Base-by-base conservation (phyloP, 2,329 filamentous ascomycete genomes). In the Colletotrichum sp. region DNA sequence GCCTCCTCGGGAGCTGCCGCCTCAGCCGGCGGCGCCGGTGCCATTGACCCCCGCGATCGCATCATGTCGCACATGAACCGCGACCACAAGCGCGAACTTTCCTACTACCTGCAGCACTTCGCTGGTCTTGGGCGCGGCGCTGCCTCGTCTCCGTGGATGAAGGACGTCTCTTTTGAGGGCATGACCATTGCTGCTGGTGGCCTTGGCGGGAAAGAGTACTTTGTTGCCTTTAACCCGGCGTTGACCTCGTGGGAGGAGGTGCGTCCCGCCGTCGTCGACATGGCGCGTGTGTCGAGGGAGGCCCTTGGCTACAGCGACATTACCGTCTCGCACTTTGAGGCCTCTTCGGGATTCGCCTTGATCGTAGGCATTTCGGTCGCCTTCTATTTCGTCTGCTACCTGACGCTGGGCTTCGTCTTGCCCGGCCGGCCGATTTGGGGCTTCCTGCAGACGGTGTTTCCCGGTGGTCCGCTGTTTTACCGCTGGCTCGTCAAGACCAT, bases 11-110 rank as follows among this genome's bases (percentile, higher is more conserved):
- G 63, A 52, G 7, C 79, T 21, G 66, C 79, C 15, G 26, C 28
- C 15, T 30, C 71, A 26, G 24, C 39, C 28, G 26, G 39, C 44
- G 26, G 26, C 26, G 34, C 30, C n/a, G 82, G 84, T 26, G 80
- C 80, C 64, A 12, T 55, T n/a, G 80, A 80, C 44, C 79, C 81
- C 74, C 84, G 82, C 63, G 78, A 79, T 52, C 84, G 85, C 79
- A 87, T 87, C 83, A 91, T 96, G 81, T 88, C 88, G 39, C 96
- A 98, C 88, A 97, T 98, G 95, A 98, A 98, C 86, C 87, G 88
- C 59, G 94, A 96, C 84, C 96, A 98, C 86, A 87, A 89, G 68
- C 90, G 92, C 79, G 95, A 95, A 74, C 92, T 98, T 66, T 87
- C 90, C 73, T 90, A 94, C 82, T 98, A 96, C 85, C 91, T 98